Conservation (phyloP, 2,329 filamentous ascomycete genomes). For the Hirsutella rhossiliensis region DNA sequence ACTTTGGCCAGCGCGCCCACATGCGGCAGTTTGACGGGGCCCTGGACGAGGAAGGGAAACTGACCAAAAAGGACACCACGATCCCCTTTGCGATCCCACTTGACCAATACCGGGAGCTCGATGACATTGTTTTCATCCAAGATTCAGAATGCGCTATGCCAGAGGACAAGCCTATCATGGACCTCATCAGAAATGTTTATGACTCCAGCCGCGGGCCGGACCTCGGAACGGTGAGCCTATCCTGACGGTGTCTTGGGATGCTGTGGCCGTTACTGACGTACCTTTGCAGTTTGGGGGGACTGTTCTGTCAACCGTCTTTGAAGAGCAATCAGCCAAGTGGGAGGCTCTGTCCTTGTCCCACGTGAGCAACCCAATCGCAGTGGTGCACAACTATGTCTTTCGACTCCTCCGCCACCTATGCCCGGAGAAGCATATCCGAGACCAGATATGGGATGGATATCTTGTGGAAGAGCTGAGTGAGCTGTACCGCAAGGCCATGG, state of each 20-base stretch:
- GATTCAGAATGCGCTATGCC: background rate
- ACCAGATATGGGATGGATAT: constrained; percentile 25
- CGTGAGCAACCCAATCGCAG: constrained; percentile 34
- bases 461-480: constrained; percentile 32
- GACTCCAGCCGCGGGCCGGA: constrained; percentile 2
- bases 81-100: background rate
- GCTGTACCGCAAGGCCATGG: constrained; percentile 33
- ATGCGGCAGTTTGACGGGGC: constrained; percentile 1
- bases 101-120: constrained; percentile 2
- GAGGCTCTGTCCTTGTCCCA: constrained; percentile 31
- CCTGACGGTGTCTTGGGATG: background rate
- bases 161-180: constrained; percentile 2
- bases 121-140: background rate
- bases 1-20: constrained; percentile 15
- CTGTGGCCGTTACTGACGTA: background rate
- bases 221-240: constrained; percentile 1
- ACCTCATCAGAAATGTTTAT: constrained; percentile 12
- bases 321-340: constrained; percentile 44
- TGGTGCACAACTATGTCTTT: constrained; percentile 40
- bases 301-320: constrained; percentile 33
- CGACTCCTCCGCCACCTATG: constrained; percentile 29
- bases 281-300: constrained; percentile 20
- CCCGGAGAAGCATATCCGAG: constrained; percentile 26
- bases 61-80: background rate
- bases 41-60: background rate